These are phyloP conservation scores for Chrysoporthe cubensis DNA, from an alignment of 2,329 filamentous ascomycete species.

Conservation along the genomic window DNA sequence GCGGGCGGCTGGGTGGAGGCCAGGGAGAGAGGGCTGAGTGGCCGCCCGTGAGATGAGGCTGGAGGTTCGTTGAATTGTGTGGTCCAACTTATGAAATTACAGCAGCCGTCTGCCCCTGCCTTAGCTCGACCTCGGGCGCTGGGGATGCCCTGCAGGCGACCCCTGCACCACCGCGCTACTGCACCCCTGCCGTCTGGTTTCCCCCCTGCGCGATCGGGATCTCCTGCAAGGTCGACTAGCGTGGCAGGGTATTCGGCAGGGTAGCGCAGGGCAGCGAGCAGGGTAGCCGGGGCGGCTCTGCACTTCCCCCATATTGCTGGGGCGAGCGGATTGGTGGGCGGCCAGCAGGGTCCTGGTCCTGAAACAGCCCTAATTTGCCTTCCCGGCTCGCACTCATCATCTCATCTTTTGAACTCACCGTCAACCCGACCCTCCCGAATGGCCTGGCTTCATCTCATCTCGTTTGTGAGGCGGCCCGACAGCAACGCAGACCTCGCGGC, in stretches of 20 bases:
- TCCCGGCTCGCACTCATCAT: conserved; percentile 9
- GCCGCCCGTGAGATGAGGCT: neutral
- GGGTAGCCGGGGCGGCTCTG: conserved; percentile 11
- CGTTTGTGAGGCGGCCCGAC: no score
- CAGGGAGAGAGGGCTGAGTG: no score
- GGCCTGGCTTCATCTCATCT: neutral
- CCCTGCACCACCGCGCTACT: neutral
- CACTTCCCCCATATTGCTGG: conserved; percentile 14
- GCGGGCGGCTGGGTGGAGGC: neutral
- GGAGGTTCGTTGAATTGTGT: neutral
- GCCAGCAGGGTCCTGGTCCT: conserved; percentile 20
- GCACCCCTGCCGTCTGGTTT: neutral
- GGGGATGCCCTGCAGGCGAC: neutral
- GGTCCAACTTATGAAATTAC: conserved; percentile 1
- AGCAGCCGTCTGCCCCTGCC: conserved; percentile 10
- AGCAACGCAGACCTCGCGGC: neutral
- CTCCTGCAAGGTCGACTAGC: neutral
- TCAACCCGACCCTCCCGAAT: neutral
- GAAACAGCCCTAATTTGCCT: conserved; percentile 27
- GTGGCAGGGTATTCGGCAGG: neutral
- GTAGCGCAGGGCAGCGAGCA: no score
- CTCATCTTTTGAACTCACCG: conserved; percentile 1
- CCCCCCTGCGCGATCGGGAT: conserved; percentile 14
- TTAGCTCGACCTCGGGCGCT: neutral
- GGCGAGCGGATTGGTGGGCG: neutral